Evolutionary conservation across 2,329 filamentous ascomycete species (phyloP), one percentile per base, ranked within the genome.

Genomic region (Bipolaris cookei): DNA sequence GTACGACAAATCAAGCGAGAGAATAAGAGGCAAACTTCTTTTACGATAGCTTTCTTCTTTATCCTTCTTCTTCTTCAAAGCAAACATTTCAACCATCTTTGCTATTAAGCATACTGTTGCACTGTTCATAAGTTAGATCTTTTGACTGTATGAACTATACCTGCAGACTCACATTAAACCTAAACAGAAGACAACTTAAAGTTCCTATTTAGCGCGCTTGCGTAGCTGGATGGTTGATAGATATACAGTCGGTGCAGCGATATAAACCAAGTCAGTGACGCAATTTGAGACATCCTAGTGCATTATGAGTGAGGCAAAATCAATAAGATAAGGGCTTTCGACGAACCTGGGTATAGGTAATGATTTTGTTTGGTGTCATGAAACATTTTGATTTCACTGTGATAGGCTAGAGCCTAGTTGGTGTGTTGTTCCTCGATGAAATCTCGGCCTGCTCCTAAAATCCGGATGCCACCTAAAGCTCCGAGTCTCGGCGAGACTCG

Each of bases 201-300:
- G 35, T 3, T 68, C 63, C 64, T 65, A 67, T 51, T 71, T 63
- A 3, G 70, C 72, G 5, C 65, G 65, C 10, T 51, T 54, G 3
- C 64, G 56, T 4, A 74, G 38, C 37, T 73, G 68, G 3, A 72
- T 55, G 13, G 57, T 64, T 5, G 59, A 64, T 2, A 74, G 56
- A 38, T 72, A 74, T 13, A 70, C 41, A 14, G 72, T 57, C 1
- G 68, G 69, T 1, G 70, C 69, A 6, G 67, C 63, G 4, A 69
- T 64, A 38, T 71, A 70, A 0, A 74, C 61, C 0, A 69, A 35
- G 23, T 74, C 69, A 3, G 68, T 74, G 37, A 70, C 21, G 44
- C 66, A 66, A 50, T 74, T 74, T 6, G 61, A 64, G 6, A 68
- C 54, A 13, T 60, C 66, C 58, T 68, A 47, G 8, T 41, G 30